Base-by-base conservation (phyloP, 2,329 filamentous ascomycete genomes). In the Colletotrichum sp. region DNA sequence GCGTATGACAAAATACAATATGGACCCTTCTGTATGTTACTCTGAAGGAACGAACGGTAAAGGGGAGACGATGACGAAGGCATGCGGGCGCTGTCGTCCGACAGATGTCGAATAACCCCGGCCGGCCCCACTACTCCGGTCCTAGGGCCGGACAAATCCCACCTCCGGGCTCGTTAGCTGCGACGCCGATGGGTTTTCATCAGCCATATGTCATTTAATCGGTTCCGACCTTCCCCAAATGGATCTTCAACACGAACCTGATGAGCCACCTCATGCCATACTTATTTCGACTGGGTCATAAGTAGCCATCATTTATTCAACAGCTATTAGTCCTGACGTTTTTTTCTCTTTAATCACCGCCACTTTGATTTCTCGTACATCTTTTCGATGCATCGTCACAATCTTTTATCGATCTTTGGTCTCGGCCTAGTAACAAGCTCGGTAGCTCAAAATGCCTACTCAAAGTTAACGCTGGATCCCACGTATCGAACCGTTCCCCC, bases 331-430 rank as follows among this genome's bases (percentile, higher is more conserved):
- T 48, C 15, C n/a, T 13, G n/a, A 48, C 26, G 4, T 48, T 12
- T 2, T n/a, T 8, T 3, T 48, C 43, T 0, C 3, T 48, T 21
- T 3, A 13, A 21, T 21, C n/a, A 12, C 10, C 1, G 9, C 43
- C 5, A 48, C 43, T 7, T 7, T 48, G 2, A 21, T 21, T 48
- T 4, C 6, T 48, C 7, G 9, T 2, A 48, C 2, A 21, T 0
- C n/a, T n/a, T 21, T n/a, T 12, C 9, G 43, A 48, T 48, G 43
- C n/a, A 21, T 13, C 43, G n/a, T 48, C 43, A 13, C 43, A 13
- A 48, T 12, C 6, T 48, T 7, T n/a, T 7, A 1, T 21, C 43
- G n/a, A n/a, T 48, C 10, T 21, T 3, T 21, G 10, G 43, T 13
- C 43, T 48, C 10, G 43, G 3, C 43, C 15, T 48, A 0, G 6